Evolutionary conservation across 176 grass and related monocot species (phyloP).

Genomic region (Oryza longistaminata): DNA sequence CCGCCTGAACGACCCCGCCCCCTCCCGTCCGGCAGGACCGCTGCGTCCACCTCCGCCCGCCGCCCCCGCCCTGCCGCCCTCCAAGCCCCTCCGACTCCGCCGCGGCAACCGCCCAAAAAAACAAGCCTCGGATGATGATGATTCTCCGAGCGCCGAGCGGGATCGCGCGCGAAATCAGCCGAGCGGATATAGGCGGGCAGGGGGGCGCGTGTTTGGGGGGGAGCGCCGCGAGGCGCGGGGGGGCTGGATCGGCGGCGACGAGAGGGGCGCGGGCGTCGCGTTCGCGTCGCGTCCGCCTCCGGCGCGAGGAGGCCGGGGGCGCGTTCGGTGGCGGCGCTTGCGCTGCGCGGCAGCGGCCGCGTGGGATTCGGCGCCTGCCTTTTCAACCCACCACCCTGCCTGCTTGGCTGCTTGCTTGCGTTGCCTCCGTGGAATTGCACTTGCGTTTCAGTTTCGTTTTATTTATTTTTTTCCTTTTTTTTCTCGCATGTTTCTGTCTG

Average conservation of each 20-base stretch:
- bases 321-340: constrained; percentile 49
- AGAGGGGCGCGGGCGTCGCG: not conserved
- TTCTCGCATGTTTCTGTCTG: not conserved
- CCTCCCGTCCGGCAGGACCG: constrained; percentile 29
- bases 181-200: not conserved
- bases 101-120: not conserved
- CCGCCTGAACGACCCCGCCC: constrained; percentile 10
- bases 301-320: constrained; percentile 1
- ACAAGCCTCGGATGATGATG: not conserved
- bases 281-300: constrained; percentile 31
- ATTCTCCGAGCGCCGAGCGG: too few relatives aligned
- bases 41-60: constrained; percentile 41
- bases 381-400: not conserved
- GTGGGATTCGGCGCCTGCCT: constrained; percentile 13
- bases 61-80: constrained; percentile 23
- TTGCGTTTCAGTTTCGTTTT: not conserved
- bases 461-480: not conserved
- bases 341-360: constrained; percentile 47
- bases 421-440: constrained; percentile 19
- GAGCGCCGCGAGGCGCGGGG: not conserved
- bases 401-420: not conserved
- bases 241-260: constrained; percentile 29
- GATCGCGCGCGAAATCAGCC: not conserved
- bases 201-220: constrained; percentile 27
- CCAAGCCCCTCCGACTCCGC: not conserved